Evolutionary conservation across 805 yeast genomes (phyloP).

Genomic region (Yarrowia sp.): DNA sequence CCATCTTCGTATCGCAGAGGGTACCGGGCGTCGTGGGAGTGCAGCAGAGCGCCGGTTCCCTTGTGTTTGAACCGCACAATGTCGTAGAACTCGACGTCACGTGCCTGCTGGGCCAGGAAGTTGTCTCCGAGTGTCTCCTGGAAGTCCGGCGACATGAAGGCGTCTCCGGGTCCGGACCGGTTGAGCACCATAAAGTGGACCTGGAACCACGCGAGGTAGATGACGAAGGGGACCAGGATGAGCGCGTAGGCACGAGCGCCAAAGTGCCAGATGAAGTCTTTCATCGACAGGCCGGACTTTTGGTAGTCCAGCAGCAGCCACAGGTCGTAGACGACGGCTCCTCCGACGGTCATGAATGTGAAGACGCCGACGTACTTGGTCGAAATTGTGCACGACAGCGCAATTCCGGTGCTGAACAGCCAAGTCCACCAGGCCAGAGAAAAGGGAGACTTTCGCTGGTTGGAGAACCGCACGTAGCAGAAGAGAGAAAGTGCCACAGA

Average conservation of each 20-base stretch:
- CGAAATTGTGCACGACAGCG: conserved; percentile 89
- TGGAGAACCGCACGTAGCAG: conserved; percentile 79
- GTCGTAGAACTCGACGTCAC: conserved; percentile 77
- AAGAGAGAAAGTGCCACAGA: conserved; percentile 83
- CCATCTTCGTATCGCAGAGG: conserved; percentile 97
- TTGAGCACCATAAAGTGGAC: conserved; percentile 82
- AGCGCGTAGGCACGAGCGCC: conserved; percentile 73
- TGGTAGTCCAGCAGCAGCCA: conserved; percentile 84
- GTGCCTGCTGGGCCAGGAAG: conserved; percentile 72
- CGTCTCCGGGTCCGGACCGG: conserved; percentile 95
- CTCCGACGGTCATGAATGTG: conserved; percentile 86
- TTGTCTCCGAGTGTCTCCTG: conserved; percentile 92
- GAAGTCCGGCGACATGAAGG: conserved; percentile 92
- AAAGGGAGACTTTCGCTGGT: conserved; percentile 72
- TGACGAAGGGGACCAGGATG: conserved; percentile 77
- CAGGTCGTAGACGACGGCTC: conserved; percentile 82
- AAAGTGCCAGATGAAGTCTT: conserved; percentile 69
- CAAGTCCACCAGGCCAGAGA: conserved; percentile 82
- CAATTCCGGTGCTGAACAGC: conserved; percentile 82
- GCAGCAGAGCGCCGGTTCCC: conserved; percentile 78
- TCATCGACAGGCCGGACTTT: conserved; percentile 60
- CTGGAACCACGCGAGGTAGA: conserved; percentile 90
- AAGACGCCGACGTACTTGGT: conserved; percentile 96
- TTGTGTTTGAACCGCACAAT: conserved; percentile 78
- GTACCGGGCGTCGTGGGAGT: conserved; percentile 77